Conservation (phyloP, 2,329 filamentous ascomycete genomes). For the Fusarium pininemorale region DNA sequence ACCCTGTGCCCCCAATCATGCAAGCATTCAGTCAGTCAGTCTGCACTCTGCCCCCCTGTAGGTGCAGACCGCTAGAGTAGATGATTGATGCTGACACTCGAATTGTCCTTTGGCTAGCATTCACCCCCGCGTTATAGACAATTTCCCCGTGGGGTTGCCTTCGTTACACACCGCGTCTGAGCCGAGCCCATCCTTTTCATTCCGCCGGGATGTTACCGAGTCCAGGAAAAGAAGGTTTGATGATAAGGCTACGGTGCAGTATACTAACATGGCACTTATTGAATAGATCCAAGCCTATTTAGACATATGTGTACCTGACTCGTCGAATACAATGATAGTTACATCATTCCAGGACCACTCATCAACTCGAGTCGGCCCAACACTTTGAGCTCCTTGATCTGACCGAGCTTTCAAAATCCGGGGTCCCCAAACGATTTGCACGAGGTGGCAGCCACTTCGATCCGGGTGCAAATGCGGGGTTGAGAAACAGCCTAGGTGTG, state of each 20-base stretch:
- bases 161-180: conserved; percentile 14
- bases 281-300: not conserved
- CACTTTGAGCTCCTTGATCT: not conserved
- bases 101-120: conserved; percentile 11
- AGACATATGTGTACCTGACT: conserved; percentile 4
- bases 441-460: conserved; percentile 16
- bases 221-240: not conserved
- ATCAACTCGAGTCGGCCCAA: not conserved
- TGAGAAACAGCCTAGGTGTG: not conserved
- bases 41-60: conserved; percentile 13
- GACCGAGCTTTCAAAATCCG: not conserved
- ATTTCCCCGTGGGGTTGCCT: conserved; percentile 30
- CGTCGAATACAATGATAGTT: not conserved
- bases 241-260: conserved; percentile 7
- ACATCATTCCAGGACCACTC: not conserved
- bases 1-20: not conserved
- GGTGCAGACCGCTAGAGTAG: conserved; percentile 20
- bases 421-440: conserved; percentile 12
- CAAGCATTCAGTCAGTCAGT: not conserved
- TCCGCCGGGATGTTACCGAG: conserved; percentile 21
- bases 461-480: conserved; percentile 40
- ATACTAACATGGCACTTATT: not conserved
- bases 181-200: conserved; percentile 31
- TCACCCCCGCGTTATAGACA: conserved; percentile 20
- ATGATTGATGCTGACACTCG: conserved; percentile 10